phyloP scores from a whole-genome alignment of 192 early-diverging fungal species.

The Dissophora globulifera region DNA sequence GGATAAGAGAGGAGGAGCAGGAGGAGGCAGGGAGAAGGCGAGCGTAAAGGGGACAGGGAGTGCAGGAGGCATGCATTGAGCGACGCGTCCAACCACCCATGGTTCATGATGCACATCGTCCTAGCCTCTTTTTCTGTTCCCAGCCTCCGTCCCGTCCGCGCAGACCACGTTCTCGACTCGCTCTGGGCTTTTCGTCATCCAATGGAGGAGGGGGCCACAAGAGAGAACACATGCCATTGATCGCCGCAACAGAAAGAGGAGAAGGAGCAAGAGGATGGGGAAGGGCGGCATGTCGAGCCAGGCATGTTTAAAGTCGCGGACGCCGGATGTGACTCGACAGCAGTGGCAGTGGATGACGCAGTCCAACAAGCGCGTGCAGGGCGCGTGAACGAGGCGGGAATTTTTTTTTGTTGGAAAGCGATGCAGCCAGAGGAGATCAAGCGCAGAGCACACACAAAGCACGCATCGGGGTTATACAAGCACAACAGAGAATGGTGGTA shows the following conservation, averaged over 20 bases:
- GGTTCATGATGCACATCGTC: no score
- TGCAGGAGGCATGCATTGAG: background rate
- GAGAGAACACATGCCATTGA: no score
- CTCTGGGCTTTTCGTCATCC: no score
- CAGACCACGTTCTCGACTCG: no score
- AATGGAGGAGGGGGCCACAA: no score
- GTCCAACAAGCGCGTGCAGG: background rate
- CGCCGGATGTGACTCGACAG: background rate
- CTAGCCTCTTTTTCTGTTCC: no score
- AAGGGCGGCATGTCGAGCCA: no score
- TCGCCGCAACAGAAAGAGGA: no score
- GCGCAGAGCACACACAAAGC: background rate
- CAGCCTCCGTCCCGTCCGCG: no score
- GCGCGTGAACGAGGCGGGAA: conserved; percentile 14
- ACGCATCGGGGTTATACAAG: no score
- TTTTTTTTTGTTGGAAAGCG: background rate
- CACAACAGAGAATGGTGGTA: no score
- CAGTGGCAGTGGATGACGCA: background rate
- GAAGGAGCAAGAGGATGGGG: no score
- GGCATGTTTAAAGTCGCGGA: background rate
- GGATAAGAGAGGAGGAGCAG: background rate
- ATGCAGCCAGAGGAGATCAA: background rate
- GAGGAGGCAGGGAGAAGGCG: background rate
- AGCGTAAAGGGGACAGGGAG: background rate
- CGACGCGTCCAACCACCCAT: background rate